Evolutionary conservation across 1,284 basidiomycete species (phyloP), one percentile per base, ranked within the genome.

Genomic region (Takashimella koratensis): DNA sequence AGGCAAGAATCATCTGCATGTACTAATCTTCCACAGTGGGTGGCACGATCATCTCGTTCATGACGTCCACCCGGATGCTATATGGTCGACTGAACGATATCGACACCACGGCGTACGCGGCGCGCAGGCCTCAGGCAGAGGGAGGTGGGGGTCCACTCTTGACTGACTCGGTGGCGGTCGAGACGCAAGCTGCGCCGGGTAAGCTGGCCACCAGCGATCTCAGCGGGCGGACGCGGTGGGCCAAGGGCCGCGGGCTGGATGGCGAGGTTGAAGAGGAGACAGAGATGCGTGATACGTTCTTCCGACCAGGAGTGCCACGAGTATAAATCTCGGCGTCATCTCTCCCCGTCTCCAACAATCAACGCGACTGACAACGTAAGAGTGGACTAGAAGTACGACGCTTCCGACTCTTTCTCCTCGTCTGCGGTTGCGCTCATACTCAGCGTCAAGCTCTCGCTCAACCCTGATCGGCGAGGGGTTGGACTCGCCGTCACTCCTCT

Each of bases 241-340:
- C 61, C 2, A 65, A 67, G 54, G 65, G 67, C 5, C 44, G 51
- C 25, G 66, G 66, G 13, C 52, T 69, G 26, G 60, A 56, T 19
- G 65, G 64, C 21, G 67, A 66, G 43, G 64, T 65, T 5, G 64
- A 64, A 49, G 67, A 65, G 24, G 65, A 67, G 44, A 48, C 41
- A n/a, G 67, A 69, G 57, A 62, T 71, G 65, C 45, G 59, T 25
- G 70, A 71, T 56, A 60, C 63, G 4, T 71, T 62, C 47, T 51
- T 62, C 47, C 52, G 64, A 1, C 57, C 66, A 10, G 70, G 66
- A 0, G 57, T 64, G 19, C 68, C 68, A 8, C 49, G 68, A 43
- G 42, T 43, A 11, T 43, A 16, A n/a, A 5, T 5, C 6, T 43
- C 42, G 30, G n/a, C n/a, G 8, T 10, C 19, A 22, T 21, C 13